A percentile compares a stretch with the other conserved stretches of the same genome.
Evolutionary conservation across 495 filamentous ascomycete genomes (phyloP).

Genomic region (Aspergillus ostianus): DNA sequence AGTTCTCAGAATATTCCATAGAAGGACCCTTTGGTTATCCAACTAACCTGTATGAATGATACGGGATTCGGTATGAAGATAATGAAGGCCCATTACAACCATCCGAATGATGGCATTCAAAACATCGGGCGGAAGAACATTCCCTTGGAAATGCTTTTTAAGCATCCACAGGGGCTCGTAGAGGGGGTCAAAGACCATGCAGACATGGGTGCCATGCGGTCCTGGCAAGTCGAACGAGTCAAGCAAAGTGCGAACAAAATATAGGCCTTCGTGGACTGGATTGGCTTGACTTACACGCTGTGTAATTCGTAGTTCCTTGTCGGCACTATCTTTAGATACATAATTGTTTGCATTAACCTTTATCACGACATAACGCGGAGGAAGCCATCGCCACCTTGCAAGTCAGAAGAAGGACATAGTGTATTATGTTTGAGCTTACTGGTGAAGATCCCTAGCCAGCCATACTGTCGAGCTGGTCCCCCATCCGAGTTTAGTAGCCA

Average conservation of each 20-base stretch:
- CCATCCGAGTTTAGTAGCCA: too few relatives aligned
- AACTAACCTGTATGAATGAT: conserved; percentile 38
- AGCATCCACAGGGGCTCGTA: conserved; percentile 32
- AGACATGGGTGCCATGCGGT: conserved; percentile 27
- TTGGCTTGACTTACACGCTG: conserved; percentile 23
- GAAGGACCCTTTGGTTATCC: conserved; percentile 1
- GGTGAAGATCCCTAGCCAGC: too few relatives aligned
- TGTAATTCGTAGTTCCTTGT: conserved; percentile 28
- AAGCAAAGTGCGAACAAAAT: conserved; percentile 26
- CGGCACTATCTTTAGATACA: conserved; percentile 18
- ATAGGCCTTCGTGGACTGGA: conserved; percentile 21
- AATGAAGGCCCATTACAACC: too few relatives aligned
- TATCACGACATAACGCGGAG: conserved; percentile 12
- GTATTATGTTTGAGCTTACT: too few relatives aligned
- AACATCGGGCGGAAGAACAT: conserved; percentile 23
- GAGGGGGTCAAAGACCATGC: conserved; percentile 33
- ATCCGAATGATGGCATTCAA: too few relatives aligned
- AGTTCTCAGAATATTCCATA: conserved; percentile 13
- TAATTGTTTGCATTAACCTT: conserved; percentile 27
- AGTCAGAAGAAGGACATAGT: too few relatives aligned
- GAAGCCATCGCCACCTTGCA: too few relatives aligned
- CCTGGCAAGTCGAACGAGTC: conserved; percentile 28
- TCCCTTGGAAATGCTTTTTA: conserved; percentile 23
- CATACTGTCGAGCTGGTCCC: too few relatives aligned
- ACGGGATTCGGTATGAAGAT: conserved; percentile 38